Conservation (phyloP, 805 yeast genomes). For the Yarrowia divulgata region DNA sequence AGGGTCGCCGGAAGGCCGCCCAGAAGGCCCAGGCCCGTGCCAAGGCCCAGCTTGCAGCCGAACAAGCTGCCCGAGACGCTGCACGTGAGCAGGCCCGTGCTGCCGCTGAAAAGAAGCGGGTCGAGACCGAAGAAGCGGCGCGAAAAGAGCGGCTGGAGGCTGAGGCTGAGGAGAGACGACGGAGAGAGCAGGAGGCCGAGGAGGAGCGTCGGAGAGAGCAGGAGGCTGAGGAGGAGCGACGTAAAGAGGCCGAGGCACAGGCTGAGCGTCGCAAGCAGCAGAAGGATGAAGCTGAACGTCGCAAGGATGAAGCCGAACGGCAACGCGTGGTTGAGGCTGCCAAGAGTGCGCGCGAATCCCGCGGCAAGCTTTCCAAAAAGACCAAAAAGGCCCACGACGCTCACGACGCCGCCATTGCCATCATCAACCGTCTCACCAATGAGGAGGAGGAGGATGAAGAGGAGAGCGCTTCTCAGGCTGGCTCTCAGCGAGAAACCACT, state of each 20-base stretch:
- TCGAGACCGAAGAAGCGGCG: background rate
- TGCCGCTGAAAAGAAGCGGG: constrained; percentile 1
- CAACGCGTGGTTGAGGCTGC: background rate
- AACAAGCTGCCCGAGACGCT: constrained; percentile 3
- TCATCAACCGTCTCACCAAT: background rate
- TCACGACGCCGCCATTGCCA: background rate
- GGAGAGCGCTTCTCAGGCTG: background rate
- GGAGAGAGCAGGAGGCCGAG: background rate
- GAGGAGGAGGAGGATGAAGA: background rate
- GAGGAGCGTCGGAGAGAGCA: background rate
- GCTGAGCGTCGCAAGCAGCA: background rate
- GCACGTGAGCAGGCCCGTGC: background rate
- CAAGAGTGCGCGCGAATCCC: background rate
- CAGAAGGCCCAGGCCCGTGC: constrained; percentile 4
- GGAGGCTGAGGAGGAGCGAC: background rate
- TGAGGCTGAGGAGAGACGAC: background rate
- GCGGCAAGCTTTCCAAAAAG: background rate
- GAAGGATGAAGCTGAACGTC: too few relatives aligned
- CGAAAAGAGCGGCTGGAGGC: background rate
- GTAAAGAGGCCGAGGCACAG: too few relatives aligned
- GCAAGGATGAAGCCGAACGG: too few relatives aligned
- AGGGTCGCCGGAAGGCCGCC: constrained; percentile 6
- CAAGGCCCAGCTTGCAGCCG: background rate
- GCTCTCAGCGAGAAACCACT: background rate
- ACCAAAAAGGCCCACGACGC: background rate